These are phyloP conservation scores for Pseudocercospora ulei DNA, from an alignment of 2,329 filamentous ascomycete genomes.

Conservation along the genomic window DNA sequence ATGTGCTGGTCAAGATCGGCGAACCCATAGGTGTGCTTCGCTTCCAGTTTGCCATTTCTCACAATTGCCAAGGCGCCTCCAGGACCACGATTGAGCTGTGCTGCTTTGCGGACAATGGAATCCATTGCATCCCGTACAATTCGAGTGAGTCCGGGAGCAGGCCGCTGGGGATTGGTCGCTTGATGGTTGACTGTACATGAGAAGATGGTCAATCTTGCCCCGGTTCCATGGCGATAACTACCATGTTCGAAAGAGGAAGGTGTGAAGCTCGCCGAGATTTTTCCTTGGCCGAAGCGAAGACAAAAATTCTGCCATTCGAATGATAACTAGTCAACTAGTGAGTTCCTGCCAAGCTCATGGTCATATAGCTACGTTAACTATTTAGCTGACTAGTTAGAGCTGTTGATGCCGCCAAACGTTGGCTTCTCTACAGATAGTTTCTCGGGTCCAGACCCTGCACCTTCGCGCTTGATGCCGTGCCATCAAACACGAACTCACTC, in stretches of 20 bases:
- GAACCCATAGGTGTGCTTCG: conserved; percentile 39
- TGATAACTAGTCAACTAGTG: too few relatives aligned
- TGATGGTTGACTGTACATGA: too few relatives aligned
- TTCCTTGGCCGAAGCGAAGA: not conserved
- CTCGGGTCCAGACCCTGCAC: conserved; percentile 38
- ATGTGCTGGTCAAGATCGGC: conserved; percentile 37
- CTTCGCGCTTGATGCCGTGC: conserved; percentile 37
- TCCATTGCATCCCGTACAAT: too few relatives aligned
- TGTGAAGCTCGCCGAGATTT: too few relatives aligned
- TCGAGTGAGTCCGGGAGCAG: too few relatives aligned
- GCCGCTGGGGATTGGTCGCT: too few relatives aligned
- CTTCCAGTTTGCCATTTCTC: conserved; percentile 38
- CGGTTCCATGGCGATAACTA: too few relatives aligned
- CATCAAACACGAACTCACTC: conserved; percentile 42
- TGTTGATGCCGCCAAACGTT: not conserved
- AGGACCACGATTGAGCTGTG: conserved; percentile 32
- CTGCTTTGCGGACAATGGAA: not conserved
- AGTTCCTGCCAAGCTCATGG: too few relatives aligned
- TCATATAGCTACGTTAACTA: too few relatives aligned
- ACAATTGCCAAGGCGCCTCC: conserved; percentile 40
- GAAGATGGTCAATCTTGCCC: too few relatives aligned
- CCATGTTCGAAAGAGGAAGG: not conserved
- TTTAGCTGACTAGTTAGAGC: too few relatives aligned
- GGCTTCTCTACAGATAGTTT: conserved; percentile 16
- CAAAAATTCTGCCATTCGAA: too few relatives aligned